Evolutionary conservation across 2,329 filamentous ascomycete genomes (phyloP), one percentile per base, ranked within the genome.

Genomic region (Pseudohalonectria lignicola): DNA sequence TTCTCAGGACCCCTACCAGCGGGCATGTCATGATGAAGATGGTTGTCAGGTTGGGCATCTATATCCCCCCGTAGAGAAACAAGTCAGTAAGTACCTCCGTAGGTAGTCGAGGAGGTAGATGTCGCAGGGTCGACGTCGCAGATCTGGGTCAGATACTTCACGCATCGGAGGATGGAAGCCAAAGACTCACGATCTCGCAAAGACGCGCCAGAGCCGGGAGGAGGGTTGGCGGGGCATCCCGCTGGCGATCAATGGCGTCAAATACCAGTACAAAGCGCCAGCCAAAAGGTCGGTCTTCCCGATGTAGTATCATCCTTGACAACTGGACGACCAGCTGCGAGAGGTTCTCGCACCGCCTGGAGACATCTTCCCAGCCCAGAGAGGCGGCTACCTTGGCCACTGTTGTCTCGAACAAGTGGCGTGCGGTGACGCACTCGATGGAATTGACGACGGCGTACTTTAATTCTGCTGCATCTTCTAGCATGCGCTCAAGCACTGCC

Each of bases 191-290:
- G 43, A 81, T 71, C 57, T 95, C 87, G 12, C 84, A 82, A 16
- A 98, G 59, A 43, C 88, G 74, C 17, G 83, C 85, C 44, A 98
- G 62, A 11, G 85, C 87, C 23, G 88, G 79, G 4, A 94, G 62
- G 12, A 96, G 61, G 1, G 86, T 94, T 3, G 77, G 71, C 5
- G 83, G 76, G 5, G 82, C 77, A 52, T 96, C 90, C 50, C 82
- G 71, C 56, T 94, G 84, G 44, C 71, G 74, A 56, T 96, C 90
- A 41, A 96, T 80, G 10, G 78, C 85, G 63, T 96, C 92, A 45
- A 96, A 71, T 10, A 95, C 84, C 41, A 96, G 60, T 8, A 90
- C 78, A 49, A 94, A 87, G 45, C 80, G 77, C 46, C 64, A 66
- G 34, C 53, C 49, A 8, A 15, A 19, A 13, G 30, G 15, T 33